Base-by-base conservation (phyloP, 345 rosid genomes). In the Dovyalis caffra region DNA sequence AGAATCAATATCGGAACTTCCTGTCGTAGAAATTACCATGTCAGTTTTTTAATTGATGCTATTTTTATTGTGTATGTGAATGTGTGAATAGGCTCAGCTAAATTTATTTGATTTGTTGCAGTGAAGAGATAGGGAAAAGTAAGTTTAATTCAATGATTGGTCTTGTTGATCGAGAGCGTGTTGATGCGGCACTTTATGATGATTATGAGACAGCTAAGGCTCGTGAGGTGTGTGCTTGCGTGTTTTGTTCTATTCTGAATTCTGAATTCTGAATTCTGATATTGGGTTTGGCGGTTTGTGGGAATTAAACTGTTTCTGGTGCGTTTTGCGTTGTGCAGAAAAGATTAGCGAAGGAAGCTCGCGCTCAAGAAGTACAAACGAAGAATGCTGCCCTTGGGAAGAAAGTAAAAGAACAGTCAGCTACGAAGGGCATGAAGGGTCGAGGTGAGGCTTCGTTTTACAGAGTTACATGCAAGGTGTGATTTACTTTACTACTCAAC, bases 101-200 rank as follows among this genome's bases (percentile, higher is more conserved):
- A 14, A 49, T 8, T 69, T 31, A 32, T 57, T 64, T 66, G 74
- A 74, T 18, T 66, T 87, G 72, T 72, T 88, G 77, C 81, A 95
- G 99, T 58, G 97, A 95, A 76, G 99, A 95, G 88, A 91, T 95
- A 45, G 91, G 83, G 71, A 95, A 88, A 82, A 85, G 87, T 73
- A 90, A 91, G 89, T 92, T 91, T 70, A 92, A 95, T 80, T 85
- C 99, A 49, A 90, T 95, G 99, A 95, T 95, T 76, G 98, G 98
- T 75, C 97, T 92, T 74, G 84, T 86, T 74, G 92, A 95, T 75
- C 85, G 93, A 33, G 97, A 95, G 71, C 95, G 99, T 71, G 87
- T 95, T 72, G 99, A 95, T 74, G 91, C 73, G 6, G 79, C 64
- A 79, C 87, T 95, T 32, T 95, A 95, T 72, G 98, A 90, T 84